Evolutionary conservation across 208 protist genomes (phyloP).

Genomic region (Trypanosoma boissoni): DNA sequence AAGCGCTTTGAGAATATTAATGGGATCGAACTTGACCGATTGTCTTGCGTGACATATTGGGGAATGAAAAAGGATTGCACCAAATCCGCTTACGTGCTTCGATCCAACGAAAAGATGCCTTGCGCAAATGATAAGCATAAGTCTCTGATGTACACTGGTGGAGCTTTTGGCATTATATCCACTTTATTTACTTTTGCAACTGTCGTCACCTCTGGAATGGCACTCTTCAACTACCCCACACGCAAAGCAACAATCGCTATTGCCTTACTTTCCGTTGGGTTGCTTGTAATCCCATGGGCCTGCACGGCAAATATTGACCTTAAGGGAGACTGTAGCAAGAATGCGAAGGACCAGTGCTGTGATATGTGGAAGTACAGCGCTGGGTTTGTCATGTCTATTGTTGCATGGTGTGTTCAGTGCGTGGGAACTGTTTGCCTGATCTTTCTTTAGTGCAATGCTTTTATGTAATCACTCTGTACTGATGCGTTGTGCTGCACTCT

Average conservation of each 20-base stretch:
- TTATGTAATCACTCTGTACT: conserved; percentile 10
- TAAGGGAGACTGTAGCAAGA: conserved; percentile 30
- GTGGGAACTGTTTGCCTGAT: conserved; percentile 34
- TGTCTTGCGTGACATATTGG: conserved; percentile 51
- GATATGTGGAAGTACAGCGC: conserved; percentile 35
- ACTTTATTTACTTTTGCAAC: conserved; percentile 37
- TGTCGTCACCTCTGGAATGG: conserved; percentile 22
- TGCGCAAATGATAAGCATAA: conserved; percentile 10
- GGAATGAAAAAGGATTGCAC: conserved; percentile 53
- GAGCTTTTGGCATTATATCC: conserved; percentile 62
- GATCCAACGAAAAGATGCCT: conserved; percentile 23
- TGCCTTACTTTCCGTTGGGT: conserved; percentile 20
- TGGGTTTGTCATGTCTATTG: conserved; percentile 42
- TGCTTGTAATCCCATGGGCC: conserved; percentile 47
- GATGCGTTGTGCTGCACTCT: conserved; percentile 16
- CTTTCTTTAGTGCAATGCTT: conserved; percentile 7
- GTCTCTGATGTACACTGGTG: conserved; percentile 42
- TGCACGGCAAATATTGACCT: conserved; percentile 50
- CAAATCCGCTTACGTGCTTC: conserved; percentile 33
- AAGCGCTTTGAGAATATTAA: conserved; percentile 16
- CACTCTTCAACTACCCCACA: conserved; percentile 33
- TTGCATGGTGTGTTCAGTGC: conserved; percentile 44
- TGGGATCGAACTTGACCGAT: conserved; percentile 18
- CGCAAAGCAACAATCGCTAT: conserved; percentile 27
- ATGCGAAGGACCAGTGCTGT: conserved; percentile 23